Conservation (phyloP, 768 basidiomycete species). For the Coprinopsis sp. region DNA sequence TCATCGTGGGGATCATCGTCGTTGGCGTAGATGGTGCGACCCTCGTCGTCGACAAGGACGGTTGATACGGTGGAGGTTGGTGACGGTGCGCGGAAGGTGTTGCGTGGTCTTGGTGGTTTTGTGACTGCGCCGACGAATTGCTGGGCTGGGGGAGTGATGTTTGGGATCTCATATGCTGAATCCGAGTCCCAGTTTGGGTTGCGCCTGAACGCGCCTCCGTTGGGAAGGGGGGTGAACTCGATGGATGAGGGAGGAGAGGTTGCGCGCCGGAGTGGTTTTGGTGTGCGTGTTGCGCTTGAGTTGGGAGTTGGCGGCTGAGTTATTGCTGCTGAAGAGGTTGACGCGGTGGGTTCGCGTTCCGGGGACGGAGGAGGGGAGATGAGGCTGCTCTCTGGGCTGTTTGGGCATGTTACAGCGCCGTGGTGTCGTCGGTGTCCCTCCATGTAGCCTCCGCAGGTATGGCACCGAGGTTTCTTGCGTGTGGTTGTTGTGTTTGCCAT, state of each 20-base stretch:
- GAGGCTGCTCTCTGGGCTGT: constrained; percentile 2
- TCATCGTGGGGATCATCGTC: constrained; percentile 1
- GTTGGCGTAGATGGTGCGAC: not conserved
- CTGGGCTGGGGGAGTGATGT: not conserved
- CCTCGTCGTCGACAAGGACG: constrained; percentile 2
- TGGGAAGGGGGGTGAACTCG: constrained; percentile 2
- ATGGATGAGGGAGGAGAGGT: constrained; percentile 4
- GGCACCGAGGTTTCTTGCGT: constrained; percentile 6
- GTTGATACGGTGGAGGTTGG: constrained; percentile 5
- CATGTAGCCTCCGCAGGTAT: constrained; percentile 7
- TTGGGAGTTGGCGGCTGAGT: not conserved
- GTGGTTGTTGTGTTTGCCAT: not conserved
- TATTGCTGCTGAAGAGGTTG: not conserved
- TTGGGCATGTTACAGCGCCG: constrained; percentile 4
- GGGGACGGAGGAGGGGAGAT: constrained; percentile 7
- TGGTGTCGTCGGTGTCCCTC: constrained; percentile 5
- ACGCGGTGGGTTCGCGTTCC: not conserved
- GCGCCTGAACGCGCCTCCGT: constrained; percentile 5
- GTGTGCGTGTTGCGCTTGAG: not conserved
- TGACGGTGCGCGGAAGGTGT: not conserved
- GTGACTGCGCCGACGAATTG: too few relatives aligned
- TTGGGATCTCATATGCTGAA: not conserved
- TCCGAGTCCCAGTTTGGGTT: constrained; percentile 8
- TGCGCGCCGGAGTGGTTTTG: too few relatives aligned
- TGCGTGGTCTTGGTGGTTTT: too few relatives aligned